These are phyloP conservation scores for Xerocomus nothofagi DNA, from an alignment of 1,284 basidiomycete genomes.

Conservation along the genomic window DNA sequence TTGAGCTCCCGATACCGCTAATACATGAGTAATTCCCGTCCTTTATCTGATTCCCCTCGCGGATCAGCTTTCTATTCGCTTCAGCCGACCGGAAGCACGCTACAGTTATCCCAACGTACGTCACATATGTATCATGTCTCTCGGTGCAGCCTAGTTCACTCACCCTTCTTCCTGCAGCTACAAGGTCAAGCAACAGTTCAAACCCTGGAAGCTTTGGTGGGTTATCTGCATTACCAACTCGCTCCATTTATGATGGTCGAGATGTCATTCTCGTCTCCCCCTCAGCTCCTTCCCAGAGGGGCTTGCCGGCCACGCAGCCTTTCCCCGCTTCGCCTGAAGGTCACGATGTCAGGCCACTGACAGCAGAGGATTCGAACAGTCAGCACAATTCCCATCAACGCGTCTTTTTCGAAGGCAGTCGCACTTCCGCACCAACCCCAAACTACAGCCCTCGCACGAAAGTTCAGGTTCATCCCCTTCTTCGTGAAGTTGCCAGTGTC, in stretches of 20 bases:
- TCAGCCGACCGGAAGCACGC: constrained; percentile 3
- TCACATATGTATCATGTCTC: too few relatives aligned
- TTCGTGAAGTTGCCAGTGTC: constrained; percentile 21
- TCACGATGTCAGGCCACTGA: constrained; percentile 19
- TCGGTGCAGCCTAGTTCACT: not conserved
- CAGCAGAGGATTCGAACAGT: constrained; percentile 33
- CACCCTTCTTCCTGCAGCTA: constrained; percentile 5
- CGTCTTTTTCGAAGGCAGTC: constrained; percentile 45
- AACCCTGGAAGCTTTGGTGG: constrained; percentile 41
- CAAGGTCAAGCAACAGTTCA: constrained; percentile 14
- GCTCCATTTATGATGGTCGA: constrained; percentile 15
- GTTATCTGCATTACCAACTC: constrained; percentile 40
- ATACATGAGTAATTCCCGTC: constrained; percentile 23
- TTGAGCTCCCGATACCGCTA: constrained; percentile 1
- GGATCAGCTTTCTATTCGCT: not conserved
- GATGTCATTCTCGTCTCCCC: constrained; percentile 27
- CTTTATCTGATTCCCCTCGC: constrained; percentile 26
- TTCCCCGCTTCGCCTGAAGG: constrained; percentile 18
- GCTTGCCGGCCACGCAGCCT: constrained; percentile 20
- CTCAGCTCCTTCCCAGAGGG: constrained; percentile 31
- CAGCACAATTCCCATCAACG: constrained; percentile 37
- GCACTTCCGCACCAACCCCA: constrained; percentile 30
- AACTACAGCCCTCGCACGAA: constrained; percentile 35
- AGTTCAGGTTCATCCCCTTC: constrained; percentile 21
- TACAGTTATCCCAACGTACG: constrained; percentile 11